Evolutionary conservation across 495 filamentous ascomycete species (phyloP).

Genomic region (Penicillium antarcticum): DNA sequence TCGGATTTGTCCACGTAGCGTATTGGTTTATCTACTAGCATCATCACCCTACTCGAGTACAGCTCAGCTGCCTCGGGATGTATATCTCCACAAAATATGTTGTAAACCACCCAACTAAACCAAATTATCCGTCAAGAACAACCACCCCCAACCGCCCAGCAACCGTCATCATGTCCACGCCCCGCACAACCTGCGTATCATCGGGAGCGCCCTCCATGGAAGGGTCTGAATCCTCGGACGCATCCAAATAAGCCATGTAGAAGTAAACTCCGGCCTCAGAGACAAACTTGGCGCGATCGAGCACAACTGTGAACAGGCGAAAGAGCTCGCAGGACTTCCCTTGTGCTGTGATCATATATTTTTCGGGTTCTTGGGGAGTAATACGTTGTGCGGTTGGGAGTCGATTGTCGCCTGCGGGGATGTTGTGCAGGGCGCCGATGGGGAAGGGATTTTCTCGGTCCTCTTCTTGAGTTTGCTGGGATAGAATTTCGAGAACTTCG

Average conservation of each 20-base stretch:
- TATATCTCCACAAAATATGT: too few species aligned
- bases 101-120: too few species aligned
- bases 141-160: background rate
- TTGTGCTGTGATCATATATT: background rate
- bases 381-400: background rate
- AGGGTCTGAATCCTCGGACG: background rate
- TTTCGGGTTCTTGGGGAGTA: background rate
- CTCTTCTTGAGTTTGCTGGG: slow-evolving; percentile 1
- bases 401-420: background rate
- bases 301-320: slow-evolving; percentile 11
- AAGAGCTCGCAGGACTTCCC: background rate
- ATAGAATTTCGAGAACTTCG: background rate
- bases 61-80: too few species aligned
- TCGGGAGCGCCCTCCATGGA: background rate
- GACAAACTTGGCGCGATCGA: slow-evolving; percentile 11
- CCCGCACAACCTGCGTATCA: slow-evolving; percentile 5
- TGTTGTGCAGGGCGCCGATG: slow-evolving; percentile 11
- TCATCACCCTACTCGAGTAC: too few species aligned
- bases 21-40: too few species aligned
- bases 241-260: slow-evolving; percentile 6
- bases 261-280: slow-evolving; percentile 16
- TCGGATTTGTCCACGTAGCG: too few species aligned
- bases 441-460: background rate
- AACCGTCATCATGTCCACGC: slow-evolving; percentile 3
- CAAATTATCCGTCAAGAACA: slow-evolving; percentile 5